phyloP scores from a whole-genome alignment of 2,329 filamentous ascomycete genomes.

The Aspergillus sp. region DNA sequence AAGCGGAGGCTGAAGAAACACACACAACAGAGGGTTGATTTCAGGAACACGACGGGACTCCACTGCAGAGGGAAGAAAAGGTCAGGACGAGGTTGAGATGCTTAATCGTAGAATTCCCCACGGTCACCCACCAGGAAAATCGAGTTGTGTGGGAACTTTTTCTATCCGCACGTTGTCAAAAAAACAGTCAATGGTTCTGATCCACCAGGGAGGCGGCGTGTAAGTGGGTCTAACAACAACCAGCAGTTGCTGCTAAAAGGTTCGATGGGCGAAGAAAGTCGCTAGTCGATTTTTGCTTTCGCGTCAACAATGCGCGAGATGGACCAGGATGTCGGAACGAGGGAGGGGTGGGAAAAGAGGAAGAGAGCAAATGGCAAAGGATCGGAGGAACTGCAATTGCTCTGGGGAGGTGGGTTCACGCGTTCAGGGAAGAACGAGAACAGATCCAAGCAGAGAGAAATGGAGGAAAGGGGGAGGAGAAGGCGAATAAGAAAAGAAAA shows the following conservation, averaged over 20 bases:
- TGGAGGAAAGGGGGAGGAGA: constrained; percentile 17
- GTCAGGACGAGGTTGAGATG: constrained; percentile 31
- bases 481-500: constrained; percentile 13
- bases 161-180: constrained; percentile 41
- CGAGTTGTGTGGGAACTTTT: constrained; percentile 39
- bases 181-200: constrained; percentile 36
- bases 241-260: constrained; percentile 28
- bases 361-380: constrained; percentile 14
- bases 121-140: constrained; percentile 39
- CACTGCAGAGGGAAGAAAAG: constrained; percentile 28
- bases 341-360: constrained; percentile 11
- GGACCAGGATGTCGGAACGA: constrained; percentile 18
- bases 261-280: constrained; percentile 9
- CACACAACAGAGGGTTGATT: constrained; percentile 12
- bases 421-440: constrained; percentile 6
- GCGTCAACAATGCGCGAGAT: constrained; percentile 32
- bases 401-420: constrained; percentile 13
- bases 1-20: constrained; percentile 16
- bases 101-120: constrained; percentile 39
- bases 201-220: constrained; percentile 40
- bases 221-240: constrained; percentile 39
- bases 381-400: constrained; percentile 11
- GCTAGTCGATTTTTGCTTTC: constrained; percentile 32
- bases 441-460: constrained; percentile 4
- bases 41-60: constrained; percentile 28